Evolutionary conservation across 345 rosid genomes (phyloP).

Genomic region (Hypericum androsaemum): DNA sequence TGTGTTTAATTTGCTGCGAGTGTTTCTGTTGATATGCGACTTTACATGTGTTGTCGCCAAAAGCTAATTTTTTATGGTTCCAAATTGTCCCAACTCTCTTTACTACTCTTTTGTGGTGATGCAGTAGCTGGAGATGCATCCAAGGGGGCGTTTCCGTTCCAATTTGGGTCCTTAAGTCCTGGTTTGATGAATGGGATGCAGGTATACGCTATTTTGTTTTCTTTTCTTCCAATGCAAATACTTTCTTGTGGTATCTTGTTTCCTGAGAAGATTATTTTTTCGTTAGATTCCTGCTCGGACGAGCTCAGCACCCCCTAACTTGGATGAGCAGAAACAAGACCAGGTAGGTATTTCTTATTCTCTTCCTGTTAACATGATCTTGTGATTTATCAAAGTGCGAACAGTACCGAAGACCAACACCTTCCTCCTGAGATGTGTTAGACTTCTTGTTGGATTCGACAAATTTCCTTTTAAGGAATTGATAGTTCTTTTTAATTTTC

Average conservation of each 20-base stretch:
- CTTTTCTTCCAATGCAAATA: neutral
- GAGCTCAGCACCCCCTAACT: slow-evolving; percentile 91
- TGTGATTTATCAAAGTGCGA: neutral
- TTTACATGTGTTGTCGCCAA: too few relatives aligned
- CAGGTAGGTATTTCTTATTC: slow-evolving; percentile 38
- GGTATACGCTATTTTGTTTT: slow-evolving; percentile 22
- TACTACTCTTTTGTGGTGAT: slow-evolving; percentile 11
- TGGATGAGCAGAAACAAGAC: slow-evolving; percentile 94
- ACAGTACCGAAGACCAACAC: too few relatives aligned
- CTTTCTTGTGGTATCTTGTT: neutral
- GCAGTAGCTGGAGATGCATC: slow-evolving; percentile 50
- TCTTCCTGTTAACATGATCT: neutral
- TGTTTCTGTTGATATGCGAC: neutral
- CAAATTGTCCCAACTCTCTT: neutral
- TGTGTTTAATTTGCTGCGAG: too few relatives aligned
- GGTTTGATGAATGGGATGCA: slow-evolving; percentile 73
- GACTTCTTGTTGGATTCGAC: too few relatives aligned
- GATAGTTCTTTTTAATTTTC: too few relatives aligned
- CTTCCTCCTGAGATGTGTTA: too few relatives aligned
- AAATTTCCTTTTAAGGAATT: too few relatives aligned
- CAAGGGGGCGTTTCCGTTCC: slow-evolving; percentile 47
- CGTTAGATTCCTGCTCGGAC: slow-evolving; percentile 88
- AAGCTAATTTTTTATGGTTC: neutral
- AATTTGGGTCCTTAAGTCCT: slow-evolving; percentile 82
- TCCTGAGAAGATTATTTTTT: slow-evolving; percentile 8